Percentiles rank a stretch among this genome's conserved stretches.
phyloP scores from a whole-genome alignment of 2,329 filamentous ascomycete species.

The Anthostomella pinea region DNA sequence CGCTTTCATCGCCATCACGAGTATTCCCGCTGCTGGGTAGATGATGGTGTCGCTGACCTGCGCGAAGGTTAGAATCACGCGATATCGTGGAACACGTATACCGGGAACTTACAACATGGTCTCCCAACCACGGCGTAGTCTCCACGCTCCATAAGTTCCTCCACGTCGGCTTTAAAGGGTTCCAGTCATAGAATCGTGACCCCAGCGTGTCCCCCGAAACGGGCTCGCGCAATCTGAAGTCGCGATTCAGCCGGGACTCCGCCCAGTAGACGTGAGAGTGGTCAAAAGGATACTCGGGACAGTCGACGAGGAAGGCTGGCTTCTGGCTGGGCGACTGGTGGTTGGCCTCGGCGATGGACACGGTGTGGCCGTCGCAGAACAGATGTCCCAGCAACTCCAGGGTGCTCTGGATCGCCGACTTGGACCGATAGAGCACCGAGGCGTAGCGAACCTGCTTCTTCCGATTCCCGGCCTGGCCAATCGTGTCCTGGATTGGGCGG shows the following conservation, averaged over 20 bases:
- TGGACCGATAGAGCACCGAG: background rate
- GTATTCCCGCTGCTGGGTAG: background rate
- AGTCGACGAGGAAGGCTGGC: conserved; percentile 24
- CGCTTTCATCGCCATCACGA: conserved; percentile 3
- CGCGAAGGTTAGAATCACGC: too few species aligned
- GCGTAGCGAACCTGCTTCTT: conserved; percentile 3
- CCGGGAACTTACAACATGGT: conserved; percentile 9
- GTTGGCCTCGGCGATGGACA: conserved; percentile 6
- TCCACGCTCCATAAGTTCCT: background rate
- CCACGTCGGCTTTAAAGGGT: conserved; percentile 7
- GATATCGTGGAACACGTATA: too few species aligned
- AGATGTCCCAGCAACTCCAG: conserved; percentile 3
- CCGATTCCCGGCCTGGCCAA: background rate
- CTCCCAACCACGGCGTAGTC: conserved; percentile 1
- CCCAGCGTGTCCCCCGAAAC: conserved; percentile 28
- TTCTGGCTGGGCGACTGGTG: background rate
- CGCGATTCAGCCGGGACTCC: conserved; percentile 21
- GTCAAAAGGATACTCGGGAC: conserved; percentile 41
- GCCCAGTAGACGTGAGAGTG: conserved; percentile 37
- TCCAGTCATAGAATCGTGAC: conserved; percentile 15
- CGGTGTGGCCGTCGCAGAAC: conserved; percentile 7
- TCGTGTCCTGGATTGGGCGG: conserved; percentile 1
- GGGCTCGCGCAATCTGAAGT: conserved; percentile 26
- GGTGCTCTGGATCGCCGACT: background rate
- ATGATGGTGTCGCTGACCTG: background rate